phyloP scores from a whole-genome alignment of 164 flowering plant species.

The Malania oleifera region DNA sequence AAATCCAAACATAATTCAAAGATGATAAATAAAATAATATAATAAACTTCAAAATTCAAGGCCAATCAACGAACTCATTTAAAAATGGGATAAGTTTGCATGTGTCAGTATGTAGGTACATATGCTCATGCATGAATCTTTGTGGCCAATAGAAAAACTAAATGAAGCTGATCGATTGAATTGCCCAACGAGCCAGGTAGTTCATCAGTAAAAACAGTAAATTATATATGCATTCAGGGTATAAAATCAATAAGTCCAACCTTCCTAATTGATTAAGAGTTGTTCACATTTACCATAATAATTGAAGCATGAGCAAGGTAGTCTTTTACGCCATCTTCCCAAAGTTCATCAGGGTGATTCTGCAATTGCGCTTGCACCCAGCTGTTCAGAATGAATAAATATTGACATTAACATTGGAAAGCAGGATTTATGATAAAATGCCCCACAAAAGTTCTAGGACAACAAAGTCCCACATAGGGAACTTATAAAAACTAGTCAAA shows the following conservation, averaged over 20 bases:
- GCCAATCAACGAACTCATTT: too few relatives aligned
- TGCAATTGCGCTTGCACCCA: slow-evolving; percentile 87
- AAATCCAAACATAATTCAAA: too few relatives aligned
- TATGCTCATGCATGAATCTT: background rate
- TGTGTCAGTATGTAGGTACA: too few relatives aligned
- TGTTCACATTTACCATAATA: slow-evolving; percentile 52
- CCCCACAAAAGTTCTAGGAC: background rate
- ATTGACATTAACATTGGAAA: background rate
- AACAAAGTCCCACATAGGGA: background rate
- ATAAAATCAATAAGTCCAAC: background rate
- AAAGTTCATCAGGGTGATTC: slow-evolving; percentile 92
- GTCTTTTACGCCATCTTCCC: slow-evolving; percentile 91
- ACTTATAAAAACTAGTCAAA: background rate
- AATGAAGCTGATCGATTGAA: too few relatives aligned
- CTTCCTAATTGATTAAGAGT: background rate
- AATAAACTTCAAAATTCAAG: too few relatives aligned
- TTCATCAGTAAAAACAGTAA: too few relatives aligned
- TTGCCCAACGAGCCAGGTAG: too few relatives aligned
- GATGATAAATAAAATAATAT: too few relatives aligned
- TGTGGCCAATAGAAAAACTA: background rate
- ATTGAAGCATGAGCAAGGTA: slow-evolving; percentile 71
- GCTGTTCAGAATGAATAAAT: slow-evolving; percentile 33
- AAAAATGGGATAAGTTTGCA: too few relatives aligned
- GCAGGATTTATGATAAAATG: background rate
- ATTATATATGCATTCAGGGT: too few relatives aligned